Evolutionary conservation across 2,329 filamentous ascomycete genomes (phyloP), one percentile per base, ranked within the genome.

Genomic region (Scorias spongiosa): DNA sequence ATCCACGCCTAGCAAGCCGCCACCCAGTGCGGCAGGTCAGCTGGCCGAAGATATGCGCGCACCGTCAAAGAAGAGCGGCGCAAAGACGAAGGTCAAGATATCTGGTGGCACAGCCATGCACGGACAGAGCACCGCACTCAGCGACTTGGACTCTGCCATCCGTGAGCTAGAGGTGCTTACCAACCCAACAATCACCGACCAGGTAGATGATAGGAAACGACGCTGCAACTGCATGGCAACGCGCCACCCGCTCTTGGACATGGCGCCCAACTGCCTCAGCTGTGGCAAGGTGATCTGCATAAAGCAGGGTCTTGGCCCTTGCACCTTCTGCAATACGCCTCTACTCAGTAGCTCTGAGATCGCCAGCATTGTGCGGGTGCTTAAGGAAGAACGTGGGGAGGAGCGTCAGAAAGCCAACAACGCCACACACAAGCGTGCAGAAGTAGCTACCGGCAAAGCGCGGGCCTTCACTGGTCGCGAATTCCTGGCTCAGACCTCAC

Each of bases 261-360:
- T 89, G 0, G 87, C 88, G 0, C 91, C 91, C 1, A 98, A 96
- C 60, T 98, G 91, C 59, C 67, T 93, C 12, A 80, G 75, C 39
- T 98, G 91, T 55, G 91, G 91, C 46, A 96, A 96, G 61, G 86
- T 98, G 10, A 81, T 96, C 44, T 98, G 91, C 60, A 78, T 93
- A 18, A 88, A 91, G 56, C 88, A 98, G 63, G 91, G 91, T 0
- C 71, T 96, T 1, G 89, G 89, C 0, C 89, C 89, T 0, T 98
- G 91, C 62, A 95, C 89, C 0, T 95, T 84, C 57, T 98, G 91
- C 65, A 78, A 79, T 0, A 71, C 74, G 0, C 77, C 85, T 0
- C 68, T 98, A 0, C 67, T 98, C 7, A 80, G 73, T 28, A 60
- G 75, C 0, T 66, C 74, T 2, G 87, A 96, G 44, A 76, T 94